Evolutionary conservation across 2,329 filamentous ascomycete genomes (phyloP), one percentile per base, ranked within the genome.

Genomic region (Truncatella angustata): DNA sequence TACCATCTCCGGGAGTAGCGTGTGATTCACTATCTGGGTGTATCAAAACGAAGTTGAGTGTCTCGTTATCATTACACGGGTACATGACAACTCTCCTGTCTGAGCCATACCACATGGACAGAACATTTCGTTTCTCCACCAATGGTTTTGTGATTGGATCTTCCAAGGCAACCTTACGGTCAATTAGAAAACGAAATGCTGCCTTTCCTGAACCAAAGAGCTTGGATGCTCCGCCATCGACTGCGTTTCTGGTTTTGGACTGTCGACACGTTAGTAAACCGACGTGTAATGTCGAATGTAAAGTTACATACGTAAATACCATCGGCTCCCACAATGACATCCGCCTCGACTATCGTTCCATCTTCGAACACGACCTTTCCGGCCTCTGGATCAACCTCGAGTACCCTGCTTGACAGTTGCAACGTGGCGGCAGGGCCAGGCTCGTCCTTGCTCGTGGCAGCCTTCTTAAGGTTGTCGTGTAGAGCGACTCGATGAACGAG

Each of bases 111-210:
- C 73, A 77, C 30, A 78, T 68, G 0, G 56, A 57, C 14, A 76
- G 55, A 12, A 64, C 56, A 37, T 64, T 63, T 4, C 60, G 46
- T 4, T 58, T 55, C 34, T 66, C 56, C 4, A 66, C 62, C 5
- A 75, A 59, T 0, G 61, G 61, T 3, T 58, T 65, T 1, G 70
- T 71, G 3, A 61, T 49, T 1, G 71, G 67, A 40, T 76, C 68
- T 3, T 60, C 58, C 3, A 64, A 58, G 3, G 62, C 64, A 1
- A 53, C 55, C 14, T 63, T 50, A 1, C 72, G 70, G 0, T 73
- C 67, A 0, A 85, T 70, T 4, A 83, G 61, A 63, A 83, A 85
- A 6, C 81, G 72, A 60, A 82, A 85, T 1, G 80, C 80, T 39
- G 75, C 79, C 60, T 82, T 81, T 3, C 80, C 81, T 3, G 74